Percentiles rank a stretch among this genome's conserved stretches.
These are phyloP conservation scores for Candida easanensis DNA, from an alignment of 805 yeast species.

Conservation along the genomic window DNA sequence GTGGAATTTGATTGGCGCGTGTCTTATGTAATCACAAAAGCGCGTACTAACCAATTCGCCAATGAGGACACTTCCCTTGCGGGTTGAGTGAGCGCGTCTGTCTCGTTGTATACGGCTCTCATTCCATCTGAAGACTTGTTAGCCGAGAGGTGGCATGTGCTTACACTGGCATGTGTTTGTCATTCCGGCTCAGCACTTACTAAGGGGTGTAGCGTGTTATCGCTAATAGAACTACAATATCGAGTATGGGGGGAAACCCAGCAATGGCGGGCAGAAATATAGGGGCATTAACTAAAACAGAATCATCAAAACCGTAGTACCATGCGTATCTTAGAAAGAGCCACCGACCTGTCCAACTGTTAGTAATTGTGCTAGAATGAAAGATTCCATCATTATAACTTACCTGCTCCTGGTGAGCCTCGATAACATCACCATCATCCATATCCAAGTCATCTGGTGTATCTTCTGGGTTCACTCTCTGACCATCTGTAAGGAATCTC, in stretches of 20 bases:
- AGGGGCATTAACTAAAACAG: background rate
- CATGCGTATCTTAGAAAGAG: slow-evolving; percentile 2
- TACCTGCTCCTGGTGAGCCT: slow-evolving; percentile 94
- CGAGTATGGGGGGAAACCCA: no score
- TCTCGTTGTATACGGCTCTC: no score
- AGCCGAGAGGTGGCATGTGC: no score
- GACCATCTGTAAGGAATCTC: slow-evolving; percentile 92
- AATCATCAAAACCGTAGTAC: background rate
- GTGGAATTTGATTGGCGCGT: slow-evolving; percentile 6
- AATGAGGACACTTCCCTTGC: background rate
- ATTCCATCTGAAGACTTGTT: no score
- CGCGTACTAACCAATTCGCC: background rate
- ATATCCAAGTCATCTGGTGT: slow-evolving; percentile 92
- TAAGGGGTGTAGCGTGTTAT: no score
- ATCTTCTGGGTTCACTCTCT: slow-evolving; percentile 79
- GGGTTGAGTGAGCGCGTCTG: no score
- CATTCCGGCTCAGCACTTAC: no score
- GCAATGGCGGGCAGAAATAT: no score
- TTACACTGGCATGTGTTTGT: no score
- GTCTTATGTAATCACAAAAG: slow-evolving; percentile 6
- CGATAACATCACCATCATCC: slow-evolving; percentile 95
- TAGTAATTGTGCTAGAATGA: slow-evolving; percentile 11
- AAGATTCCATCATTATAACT: slow-evolving; percentile 33
- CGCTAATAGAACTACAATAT: no score
- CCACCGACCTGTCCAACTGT: slow-evolving; percentile 20